Conservation (phyloP, 352 stramenopile genomes). For the Globisporangium emineosum region DNA sequence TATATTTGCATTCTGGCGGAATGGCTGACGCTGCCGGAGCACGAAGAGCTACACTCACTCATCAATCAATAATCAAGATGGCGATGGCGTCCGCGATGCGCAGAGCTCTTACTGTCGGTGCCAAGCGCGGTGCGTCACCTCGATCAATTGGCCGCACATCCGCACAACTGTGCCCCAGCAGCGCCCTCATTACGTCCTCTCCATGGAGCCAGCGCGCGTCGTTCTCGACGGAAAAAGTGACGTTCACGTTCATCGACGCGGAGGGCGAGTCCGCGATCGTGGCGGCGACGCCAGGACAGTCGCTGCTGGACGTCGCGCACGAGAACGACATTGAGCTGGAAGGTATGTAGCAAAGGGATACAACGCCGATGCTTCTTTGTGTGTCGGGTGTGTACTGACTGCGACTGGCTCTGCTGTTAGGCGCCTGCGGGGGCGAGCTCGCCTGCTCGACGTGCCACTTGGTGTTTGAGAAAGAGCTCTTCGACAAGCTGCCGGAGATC, state of each 20-base stretch:
- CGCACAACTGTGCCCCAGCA: neutral
- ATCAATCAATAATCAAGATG: neutral
- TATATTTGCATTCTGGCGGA: too few relatives aligned
- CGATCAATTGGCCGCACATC: neutral
- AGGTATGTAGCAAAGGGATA: constrained; percentile 23
- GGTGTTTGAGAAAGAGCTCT: constrained; percentile 89
- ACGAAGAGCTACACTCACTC: constrained; percentile 1
- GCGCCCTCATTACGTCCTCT: neutral
- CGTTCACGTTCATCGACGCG: constrained; percentile 78
- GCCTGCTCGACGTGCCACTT: constrained; percentile 94
- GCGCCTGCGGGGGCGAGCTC: constrained; percentile 90
- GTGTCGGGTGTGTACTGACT: neutral
- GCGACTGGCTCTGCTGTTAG: constrained; percentile 19
- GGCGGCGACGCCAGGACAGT: constrained; percentile 66
- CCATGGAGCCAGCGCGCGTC: constrained; percentile 16
- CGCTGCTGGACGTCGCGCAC: constrained; percentile 89
- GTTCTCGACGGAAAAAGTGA: constrained; percentile 52
- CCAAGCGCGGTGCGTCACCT: neutral
- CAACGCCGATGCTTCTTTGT: neutral
- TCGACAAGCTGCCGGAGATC: constrained; percentile 82
- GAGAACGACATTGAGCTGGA: constrained; percentile 94
- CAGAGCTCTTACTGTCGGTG: neutral
- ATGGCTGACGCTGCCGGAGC: neutral
- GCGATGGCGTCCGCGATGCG: constrained; percentile 5
- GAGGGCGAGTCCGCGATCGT: constrained; percentile 75